Conservation (phyloP, 2,329 filamentous ascomycete species). For the Macroventuria anomochaeta region DNA sequence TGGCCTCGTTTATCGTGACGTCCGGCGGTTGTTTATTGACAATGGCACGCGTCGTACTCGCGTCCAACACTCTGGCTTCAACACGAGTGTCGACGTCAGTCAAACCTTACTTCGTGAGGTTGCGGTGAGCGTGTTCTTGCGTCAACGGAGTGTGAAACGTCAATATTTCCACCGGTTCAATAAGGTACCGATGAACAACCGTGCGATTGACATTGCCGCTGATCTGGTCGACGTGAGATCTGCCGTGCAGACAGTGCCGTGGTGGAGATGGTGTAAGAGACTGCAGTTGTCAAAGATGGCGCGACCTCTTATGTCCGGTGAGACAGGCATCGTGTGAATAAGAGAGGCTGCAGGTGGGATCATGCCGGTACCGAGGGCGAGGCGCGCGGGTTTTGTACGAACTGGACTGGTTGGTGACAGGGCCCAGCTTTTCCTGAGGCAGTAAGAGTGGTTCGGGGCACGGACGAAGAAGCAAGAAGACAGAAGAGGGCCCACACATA, state of each 20-base stretch:
- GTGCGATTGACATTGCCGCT: constrained; percentile 13
- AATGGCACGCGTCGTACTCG: constrained; percentile 9
- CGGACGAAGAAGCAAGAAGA: constrained; percentile 8
- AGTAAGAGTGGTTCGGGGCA: constrained; percentile 12
- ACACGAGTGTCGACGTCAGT: not conserved
- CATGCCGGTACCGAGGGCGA: constrained; percentile 19
- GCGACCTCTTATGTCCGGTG: constrained; percentile 29
- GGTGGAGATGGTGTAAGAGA: constrained; percentile 15
- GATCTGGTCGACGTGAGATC: constrained; percentile 6
- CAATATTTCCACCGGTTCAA: not conserved
- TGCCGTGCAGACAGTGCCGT: constrained; percentile 6
- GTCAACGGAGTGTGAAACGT: constrained; percentile 10
- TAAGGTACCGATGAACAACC: constrained; percentile 14
- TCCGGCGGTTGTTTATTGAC: constrained; percentile 7
- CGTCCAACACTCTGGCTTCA: constrained; percentile 2
- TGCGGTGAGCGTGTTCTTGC: constrained; percentile 7
- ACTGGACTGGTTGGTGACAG: constrained; percentile 1
- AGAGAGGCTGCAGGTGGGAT: constrained; percentile 22
- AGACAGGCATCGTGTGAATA: constrained; percentile 16
- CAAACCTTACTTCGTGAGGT: not conserved
- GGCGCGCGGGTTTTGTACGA: constrained; percentile 12
- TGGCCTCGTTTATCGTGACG: constrained; percentile 12
- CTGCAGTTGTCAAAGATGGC: constrained; percentile 22
- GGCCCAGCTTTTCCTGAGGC: constrained; percentile 12
- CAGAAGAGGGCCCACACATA: constrained; percentile 2